Base-by-base conservation (phyloP, 805 yeast species). In the Saturnispora dispora region DNA sequence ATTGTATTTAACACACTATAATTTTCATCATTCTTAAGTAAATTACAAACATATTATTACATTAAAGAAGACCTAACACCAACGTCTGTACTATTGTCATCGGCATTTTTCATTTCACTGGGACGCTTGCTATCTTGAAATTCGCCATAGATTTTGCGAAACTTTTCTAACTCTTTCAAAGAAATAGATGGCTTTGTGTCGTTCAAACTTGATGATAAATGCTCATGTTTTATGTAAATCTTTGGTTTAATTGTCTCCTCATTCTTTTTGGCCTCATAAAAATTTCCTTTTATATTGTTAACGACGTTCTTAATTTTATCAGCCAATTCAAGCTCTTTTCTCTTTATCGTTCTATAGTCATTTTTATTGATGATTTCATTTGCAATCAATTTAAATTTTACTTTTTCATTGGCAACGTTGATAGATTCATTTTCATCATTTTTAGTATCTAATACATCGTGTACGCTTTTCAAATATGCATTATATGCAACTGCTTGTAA, bases 171-270 rank as follows among this genome's bases (percentile, higher is more conserved):
- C 60, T 91, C 98, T 18, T 81, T 76, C 0, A 70, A 65, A 0
- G 97, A 89, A 28, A 91, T 88, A 45, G 96, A 87, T n/a, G 96
- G 88, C 57, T 86, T 88, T 1, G 97, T 88, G 51, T 86, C 95
- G 22, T 65, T 61, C 45, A 86, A 67, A 0, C 96, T 85, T 35
- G 73, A 73, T 6, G 71, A 50, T 51, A 91, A 75, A 60, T 91
- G 87, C 8, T 64, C 63, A 11, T 72, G 71, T 4, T 70, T 66
- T 8, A 88, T 79, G 1, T 60, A 53, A 3, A 85, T 80, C 25
- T 63, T 62, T 28, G 63, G 57, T 28, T 63, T 52, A 13, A 33
- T 40, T 3, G 9, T n/a, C 6, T 37, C 22, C 1, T 69, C 60
- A 41, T 69, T 67, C 3, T 77, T 66, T 55, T 72, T 75, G 57